Base-by-base conservation (phyloP, 2,329 filamentous ascomycete genomes). In the Xylariaceae sp. region DNA sequence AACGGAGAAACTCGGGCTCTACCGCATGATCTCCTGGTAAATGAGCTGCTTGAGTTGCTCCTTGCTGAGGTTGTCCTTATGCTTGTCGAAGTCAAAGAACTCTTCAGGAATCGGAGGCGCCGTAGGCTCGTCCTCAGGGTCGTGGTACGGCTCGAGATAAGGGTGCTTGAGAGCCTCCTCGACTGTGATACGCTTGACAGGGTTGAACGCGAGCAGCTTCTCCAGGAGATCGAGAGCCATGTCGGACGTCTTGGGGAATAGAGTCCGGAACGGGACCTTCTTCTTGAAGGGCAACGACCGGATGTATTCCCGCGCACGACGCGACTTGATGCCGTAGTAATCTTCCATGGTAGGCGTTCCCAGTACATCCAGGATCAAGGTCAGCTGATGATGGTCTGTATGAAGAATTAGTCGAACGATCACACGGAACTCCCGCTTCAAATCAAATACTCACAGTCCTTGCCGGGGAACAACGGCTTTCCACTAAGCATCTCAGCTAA, bases 81-180 rank as follows among this genome's bases (percentile, higher is more conserved):
- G 96, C 84, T 97, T 97, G 78, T 99, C 94, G 76, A 99, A 99
- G 77, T 99, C 94, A 74, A 99, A 99, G 82, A 99, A 99, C 75
- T 96, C 93, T 75, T 97, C 93, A 18, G 94, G 94, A 71, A 99
- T 99, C 18, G 94, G 92, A 49, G 92, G 90, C 15, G 94, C 94
- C 10, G 91, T 97, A 53, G 94, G 94, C 82, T 99, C 94, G 73
- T 99, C 94, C 73, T 97, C 94, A 5, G 94, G 94, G 74, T 99
- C 94, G 75, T 99, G 94, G 77, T 99, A 99, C 4, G 94, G 94
- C 80, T 99, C 94, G 39, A 99, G 85, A 77, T 99, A 99, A 4
- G 94, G 93, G 77, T 99, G 94, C 78, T 94, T 95, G 65, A 99
- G 83, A 17, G 94, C 94, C 65, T 99, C 94, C 73, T 97, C 94